Evolutionary conservation across 2,329 filamentous ascomycete species (phyloP).

Genomic region (Fonsecaea erecta): DNA sequence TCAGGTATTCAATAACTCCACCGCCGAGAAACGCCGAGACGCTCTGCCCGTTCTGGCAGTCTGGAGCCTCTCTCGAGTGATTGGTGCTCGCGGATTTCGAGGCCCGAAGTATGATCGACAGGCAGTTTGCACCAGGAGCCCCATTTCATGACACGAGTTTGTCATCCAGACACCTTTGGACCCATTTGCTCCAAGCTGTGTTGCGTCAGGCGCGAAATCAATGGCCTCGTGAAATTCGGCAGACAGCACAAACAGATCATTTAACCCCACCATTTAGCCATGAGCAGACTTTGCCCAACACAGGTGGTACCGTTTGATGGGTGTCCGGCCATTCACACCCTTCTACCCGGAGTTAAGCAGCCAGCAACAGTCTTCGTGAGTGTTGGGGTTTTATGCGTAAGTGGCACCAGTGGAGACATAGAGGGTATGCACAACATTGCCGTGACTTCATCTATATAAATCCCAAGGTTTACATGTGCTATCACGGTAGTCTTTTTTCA

Average conservation of each 20-base stretch:
- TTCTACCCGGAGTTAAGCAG: not conserved
- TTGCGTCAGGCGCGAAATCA: slow-evolving; percentile 9
- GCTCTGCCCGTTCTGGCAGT: not conserved
- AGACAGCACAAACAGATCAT: not conserved
- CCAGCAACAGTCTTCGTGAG: not conserved
- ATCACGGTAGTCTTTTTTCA: not conserved
- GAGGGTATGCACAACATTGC: not conserved
- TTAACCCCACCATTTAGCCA: not conserved
- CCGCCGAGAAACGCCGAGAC: not conserved
- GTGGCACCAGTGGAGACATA: slow-evolving; percentile 1
- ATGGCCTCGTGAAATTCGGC: not conserved
- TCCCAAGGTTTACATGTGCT: not conserved
- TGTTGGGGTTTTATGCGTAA: not conserved
- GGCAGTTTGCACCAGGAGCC: not conserved
- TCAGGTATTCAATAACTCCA: not conserved
- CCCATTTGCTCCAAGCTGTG: not conserved
- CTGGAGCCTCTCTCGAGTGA: not conserved
- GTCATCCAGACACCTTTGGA: not conserved
- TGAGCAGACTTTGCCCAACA: not conserved
- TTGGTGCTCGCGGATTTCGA: not conserved
- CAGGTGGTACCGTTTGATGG: not conserved
- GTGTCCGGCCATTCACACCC: not conserved
- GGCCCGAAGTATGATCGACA: not conserved
- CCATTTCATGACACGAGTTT: not conserved
- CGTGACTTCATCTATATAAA: slow-evolving; percentile 6